These are phyloP conservation scores for Beverwykella pulmonaria DNA, from an alignment of 495 filamentous ascomycete species.

Conservation along the genomic window DNA sequence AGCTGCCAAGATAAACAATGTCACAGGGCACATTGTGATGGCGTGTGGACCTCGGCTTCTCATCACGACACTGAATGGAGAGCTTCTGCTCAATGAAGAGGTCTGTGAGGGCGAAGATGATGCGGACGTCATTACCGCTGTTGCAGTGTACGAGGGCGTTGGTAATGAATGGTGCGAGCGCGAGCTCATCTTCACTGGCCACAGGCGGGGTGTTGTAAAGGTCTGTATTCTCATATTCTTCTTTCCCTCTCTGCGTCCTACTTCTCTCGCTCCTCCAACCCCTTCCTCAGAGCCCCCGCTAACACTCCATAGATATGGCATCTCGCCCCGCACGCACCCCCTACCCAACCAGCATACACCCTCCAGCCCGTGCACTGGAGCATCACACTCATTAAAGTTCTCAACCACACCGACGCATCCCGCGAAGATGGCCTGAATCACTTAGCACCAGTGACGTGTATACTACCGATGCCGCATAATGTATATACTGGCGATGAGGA, in stretches of 20 bases:
- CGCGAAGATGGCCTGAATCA: conserved; percentile 75
- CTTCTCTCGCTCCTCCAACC: background rate
- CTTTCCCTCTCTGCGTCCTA: background rate
- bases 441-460: conserved; percentile 82
- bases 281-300: conserved; percentile 13
- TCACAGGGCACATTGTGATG: conserved; percentile 83
- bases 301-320: conserved; percentile 54
- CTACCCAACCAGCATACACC: background rate
- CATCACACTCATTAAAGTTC: conserved; percentile 67
- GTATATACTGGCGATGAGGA: conserved; percentile 75
- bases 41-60: conserved; percentile 72
- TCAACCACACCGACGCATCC: conserved; percentile 78
- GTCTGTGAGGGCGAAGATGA: conserved; percentile 64
- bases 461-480: conserved; percentile 77
- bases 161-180: conserved; percentile 92
- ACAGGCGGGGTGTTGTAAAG: conserved; percentile 81
- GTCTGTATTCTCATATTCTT: conserved; percentile 40
- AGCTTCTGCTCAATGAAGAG: conserved; percentile 75
- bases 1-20: conserved; percentile 85
- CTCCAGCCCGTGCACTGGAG: conserved; percentile 56
- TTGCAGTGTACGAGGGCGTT: conserved; percentile 90
- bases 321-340: conserved; percentile 48
- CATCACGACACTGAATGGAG: conserved; percentile 89
- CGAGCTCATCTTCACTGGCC: conserved; percentile 85
- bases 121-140: conserved; percentile 71